These are phyloP conservation scores for Blastosporella zonata DNA, from an alignment of 1,284 basidiomycete genomes.

Conservation along the genomic window DNA sequence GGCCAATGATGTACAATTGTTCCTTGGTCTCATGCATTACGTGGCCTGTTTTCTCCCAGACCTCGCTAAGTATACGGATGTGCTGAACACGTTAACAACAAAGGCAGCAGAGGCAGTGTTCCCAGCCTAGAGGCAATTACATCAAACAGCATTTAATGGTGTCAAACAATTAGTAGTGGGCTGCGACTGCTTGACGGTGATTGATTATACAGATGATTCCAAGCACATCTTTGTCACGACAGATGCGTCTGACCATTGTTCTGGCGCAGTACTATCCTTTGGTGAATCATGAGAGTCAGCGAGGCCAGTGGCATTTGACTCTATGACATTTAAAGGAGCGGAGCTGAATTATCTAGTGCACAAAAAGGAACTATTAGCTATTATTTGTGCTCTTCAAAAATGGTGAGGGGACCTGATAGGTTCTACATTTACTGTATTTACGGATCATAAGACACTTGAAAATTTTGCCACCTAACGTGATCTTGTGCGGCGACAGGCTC, in stretches of 20 bases:
- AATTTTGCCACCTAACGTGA: no score
- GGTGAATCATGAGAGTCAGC: background rate
- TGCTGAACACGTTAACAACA: background rate
- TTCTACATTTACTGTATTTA: background rate
- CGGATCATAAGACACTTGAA: background rate
- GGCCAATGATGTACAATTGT: slow-evolving; percentile 3
- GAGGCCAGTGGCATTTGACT: background rate
- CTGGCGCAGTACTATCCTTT: slow-evolving; percentile 1
- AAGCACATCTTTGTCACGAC: slow-evolving; percentile 1
- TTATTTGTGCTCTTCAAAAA: background rate
- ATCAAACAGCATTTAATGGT: slow-evolving; percentile 1
- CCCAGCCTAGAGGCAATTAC: background rate
- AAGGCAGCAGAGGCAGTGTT: background rate
- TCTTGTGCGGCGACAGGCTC: no score
- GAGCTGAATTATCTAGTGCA: slow-evolving; percentile 1
- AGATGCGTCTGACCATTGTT: background rate
- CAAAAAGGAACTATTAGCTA: slow-evolving; percentile 1
- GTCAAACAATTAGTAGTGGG: slow-evolving; percentile 4
- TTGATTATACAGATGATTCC: background rate
- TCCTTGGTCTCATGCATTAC: slow-evolving; percentile 9
- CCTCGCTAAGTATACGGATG: slow-evolving; percentile 1
- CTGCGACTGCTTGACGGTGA: background rate
- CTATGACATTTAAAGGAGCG: background rate
- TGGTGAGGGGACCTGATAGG: slow-evolving; percentile 1
- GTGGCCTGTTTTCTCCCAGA: slow-evolving; percentile 4